These are phyloP conservation scores for Curvularia spicifera DNA, from an alignment of 2,329 filamentous ascomycete genomes.

Conservation along the genomic window DNA sequence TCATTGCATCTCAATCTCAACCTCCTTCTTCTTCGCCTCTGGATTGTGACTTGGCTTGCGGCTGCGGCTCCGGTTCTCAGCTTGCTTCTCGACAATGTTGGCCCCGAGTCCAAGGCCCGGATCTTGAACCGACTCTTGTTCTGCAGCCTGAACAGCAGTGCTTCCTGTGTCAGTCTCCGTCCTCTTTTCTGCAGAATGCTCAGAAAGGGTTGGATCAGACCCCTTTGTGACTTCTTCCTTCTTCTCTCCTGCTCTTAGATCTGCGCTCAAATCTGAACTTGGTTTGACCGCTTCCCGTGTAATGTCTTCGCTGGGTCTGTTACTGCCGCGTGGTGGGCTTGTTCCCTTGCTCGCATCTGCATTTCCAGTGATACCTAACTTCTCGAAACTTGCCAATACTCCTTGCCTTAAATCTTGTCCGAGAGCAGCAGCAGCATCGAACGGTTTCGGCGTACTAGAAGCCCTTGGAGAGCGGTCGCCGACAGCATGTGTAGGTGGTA, in stretches of 20 bases:
- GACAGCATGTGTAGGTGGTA: slow-evolving; percentile 33
- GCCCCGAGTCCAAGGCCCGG: slow-evolving; percentile 8
- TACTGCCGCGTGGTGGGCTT: slow-evolving; percentile 26
- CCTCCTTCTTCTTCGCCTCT: slow-evolving; percentile 30
- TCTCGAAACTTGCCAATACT: slow-evolving; percentile 41
- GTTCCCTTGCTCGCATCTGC: slow-evolving; percentile 16
- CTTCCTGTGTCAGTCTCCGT: neutral
- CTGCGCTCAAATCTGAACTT: slow-evolving; percentile 14
- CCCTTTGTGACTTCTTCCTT: neutral
- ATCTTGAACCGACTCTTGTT: neutral
- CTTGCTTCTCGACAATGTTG: slow-evolving; percentile 18
- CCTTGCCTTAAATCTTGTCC: slow-evolving; percentile 41
- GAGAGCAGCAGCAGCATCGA: slow-evolving; percentile 37
- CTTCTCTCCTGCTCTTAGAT: neutral
- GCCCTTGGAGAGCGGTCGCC: slow-evolving; percentile 20
- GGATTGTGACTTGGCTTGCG: slow-evolving; percentile 28
- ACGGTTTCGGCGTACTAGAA: slow-evolving; percentile 23
- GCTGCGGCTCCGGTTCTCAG: slow-evolving; percentile 24
- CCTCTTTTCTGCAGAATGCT: neutral
- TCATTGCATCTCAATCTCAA: slow-evolving; percentile 49
- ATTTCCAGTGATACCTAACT: slow-evolving; percentile 33
- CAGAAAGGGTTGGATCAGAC: neutral
- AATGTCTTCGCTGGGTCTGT: slow-evolving; percentile 20
- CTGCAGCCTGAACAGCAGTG: neutral
- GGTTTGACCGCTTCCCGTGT: slow-evolving; percentile 18